Evolutionary conservation across 164 flowering plant genomes (phyloP).

Genomic region (Litsea cubeba): DNA sequence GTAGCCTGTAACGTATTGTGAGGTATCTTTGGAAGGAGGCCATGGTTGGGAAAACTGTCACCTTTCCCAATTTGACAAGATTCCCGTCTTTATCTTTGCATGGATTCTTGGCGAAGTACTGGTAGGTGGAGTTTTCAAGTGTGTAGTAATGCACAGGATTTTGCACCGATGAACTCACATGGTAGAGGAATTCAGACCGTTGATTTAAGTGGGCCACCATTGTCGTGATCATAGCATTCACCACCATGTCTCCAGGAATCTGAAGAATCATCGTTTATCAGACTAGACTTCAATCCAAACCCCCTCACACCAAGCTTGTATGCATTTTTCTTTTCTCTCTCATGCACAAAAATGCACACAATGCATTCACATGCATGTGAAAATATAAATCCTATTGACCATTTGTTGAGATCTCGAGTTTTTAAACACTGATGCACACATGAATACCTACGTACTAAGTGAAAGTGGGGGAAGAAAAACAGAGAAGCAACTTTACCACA

Average conservation of each 20-base stretch:
- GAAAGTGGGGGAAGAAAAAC: no score
- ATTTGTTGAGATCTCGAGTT: no score
- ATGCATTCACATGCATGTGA: no score
- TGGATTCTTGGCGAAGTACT: constrained; percentile 45
- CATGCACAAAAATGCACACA: no score
- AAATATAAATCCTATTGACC: no score
- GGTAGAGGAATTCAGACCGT: constrained; percentile 34
- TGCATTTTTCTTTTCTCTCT: no score
- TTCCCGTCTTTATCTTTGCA: constrained; percentile 44
- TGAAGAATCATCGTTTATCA: constrained; percentile 16
- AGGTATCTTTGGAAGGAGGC: constrained; percentile 48
- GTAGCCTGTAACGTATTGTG: constrained; percentile 36
- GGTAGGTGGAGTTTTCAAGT: constrained; percentile 20
- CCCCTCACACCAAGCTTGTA: no score
- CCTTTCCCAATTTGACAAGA: constrained; percentile 33
- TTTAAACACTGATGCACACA: no score
- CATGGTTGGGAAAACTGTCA: constrained; percentile 24
- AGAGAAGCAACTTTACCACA: constrained; percentile 29
- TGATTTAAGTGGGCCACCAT: constrained; percentile 46
- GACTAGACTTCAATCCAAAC: no score
- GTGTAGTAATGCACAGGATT: constrained; percentile 27
- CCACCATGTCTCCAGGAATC: constrained; percentile 94
- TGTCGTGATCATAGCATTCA: constrained; percentile 58
- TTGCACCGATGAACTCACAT: constrained; percentile 52
- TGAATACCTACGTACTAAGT: no score